Conservation (phyloP, 257 asterid genomes). For the Solanum chiquidenum region DNA sequence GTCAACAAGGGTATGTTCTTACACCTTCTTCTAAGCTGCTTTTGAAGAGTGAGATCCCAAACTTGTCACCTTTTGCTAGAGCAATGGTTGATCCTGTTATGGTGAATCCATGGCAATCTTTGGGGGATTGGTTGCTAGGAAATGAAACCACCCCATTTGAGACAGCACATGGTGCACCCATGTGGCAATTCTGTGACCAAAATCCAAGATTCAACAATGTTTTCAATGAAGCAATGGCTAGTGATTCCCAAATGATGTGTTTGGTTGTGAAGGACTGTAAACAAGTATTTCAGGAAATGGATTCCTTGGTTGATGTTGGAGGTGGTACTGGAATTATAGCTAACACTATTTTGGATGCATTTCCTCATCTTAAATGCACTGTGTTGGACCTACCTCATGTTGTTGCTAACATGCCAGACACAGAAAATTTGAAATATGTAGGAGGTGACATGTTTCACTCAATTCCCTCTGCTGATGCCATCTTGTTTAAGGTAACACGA, state of each 20-base stretch:
- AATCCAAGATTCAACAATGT: background rate
- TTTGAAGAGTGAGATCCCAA: background rate
- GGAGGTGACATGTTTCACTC: conserved; percentile 17
- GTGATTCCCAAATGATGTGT: conserved; percentile 15
- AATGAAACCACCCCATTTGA: conserved; percentile 3
- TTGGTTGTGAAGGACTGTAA: background rate
- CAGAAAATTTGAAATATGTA: background rate
- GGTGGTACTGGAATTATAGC: conserved; percentile 16
- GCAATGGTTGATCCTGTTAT: background rate
- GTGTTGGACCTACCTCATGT: conserved; percentile 14
- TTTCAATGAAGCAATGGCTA: conserved; percentile 24
- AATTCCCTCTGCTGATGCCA: conserved; percentile 8
- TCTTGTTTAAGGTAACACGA: conserved; percentile 3
- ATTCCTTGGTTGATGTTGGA: background rate
- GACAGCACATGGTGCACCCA: background rate
- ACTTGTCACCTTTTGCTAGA: background rate
- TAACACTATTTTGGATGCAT: background rate
- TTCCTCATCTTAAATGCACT: conserved; percentile 4
- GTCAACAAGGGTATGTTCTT: conserved; percentile 11
- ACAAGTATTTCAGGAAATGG: conserved; percentile 8
- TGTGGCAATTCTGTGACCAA: conserved; percentile 2
- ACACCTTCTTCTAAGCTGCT: conserved; percentile 5
- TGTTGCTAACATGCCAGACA: background rate
- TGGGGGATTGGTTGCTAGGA: conserved; percentile 12
- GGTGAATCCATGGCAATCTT: conserved; percentile 5